Percentiles rank a stretch among this genome's conserved stretches.
phyloP scores from a whole-genome alignment of 2,329 filamentous ascomycete species.

The Parafenestella ontariensis region DNA sequence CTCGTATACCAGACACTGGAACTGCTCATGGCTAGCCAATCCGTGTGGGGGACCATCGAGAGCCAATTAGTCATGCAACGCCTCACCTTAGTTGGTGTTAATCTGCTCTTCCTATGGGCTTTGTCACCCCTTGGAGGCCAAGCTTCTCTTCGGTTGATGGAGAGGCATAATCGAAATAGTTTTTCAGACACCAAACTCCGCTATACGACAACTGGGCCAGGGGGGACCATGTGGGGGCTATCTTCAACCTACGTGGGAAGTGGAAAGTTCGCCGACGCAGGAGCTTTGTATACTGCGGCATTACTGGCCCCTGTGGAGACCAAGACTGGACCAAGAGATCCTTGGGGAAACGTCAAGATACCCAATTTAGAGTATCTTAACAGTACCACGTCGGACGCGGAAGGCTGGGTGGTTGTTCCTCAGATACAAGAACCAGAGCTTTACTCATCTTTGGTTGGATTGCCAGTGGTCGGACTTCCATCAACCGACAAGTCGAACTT shows the following conservation, averaged over 20 bases:
- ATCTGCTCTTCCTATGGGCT: conserved; percentile 45
- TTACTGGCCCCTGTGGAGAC: conserved; percentile 26
- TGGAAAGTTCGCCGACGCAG: conserved; percentile 25
- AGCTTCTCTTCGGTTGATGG: conserved; percentile 43
- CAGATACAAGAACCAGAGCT: conserved; percentile 19
- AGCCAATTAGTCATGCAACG: conserved; percentile 41
- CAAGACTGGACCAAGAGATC: conserved; percentile 36
- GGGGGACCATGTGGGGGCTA: conserved; percentile 17
- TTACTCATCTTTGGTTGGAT: conserved; percentile 39
- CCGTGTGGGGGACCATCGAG: conserved; percentile 47
- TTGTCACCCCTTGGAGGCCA: conserved; percentile 49
- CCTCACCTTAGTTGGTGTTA: conserved; percentile 39
- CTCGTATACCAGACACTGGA: conserved; percentile 36
- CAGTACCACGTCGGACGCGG: conserved; percentile 3
- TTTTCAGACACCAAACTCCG: conserved; percentile 18
- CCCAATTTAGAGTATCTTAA: conserved; percentile 26
- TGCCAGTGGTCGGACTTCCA: conserved; percentile 35
- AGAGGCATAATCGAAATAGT: conserved; percentile 5
- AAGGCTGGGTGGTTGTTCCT: conserved; percentile 34
- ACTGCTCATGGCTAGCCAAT: conserved; percentile 46
- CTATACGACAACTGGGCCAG: conserved; percentile 41
- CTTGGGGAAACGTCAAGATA: conserved; percentile 48
- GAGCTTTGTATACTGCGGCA: conserved; percentile 35
- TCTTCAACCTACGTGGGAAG: conserved; percentile 19
- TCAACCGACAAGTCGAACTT: conserved; percentile 14